Conservation (phyloP, 495 filamentous ascomycete genomes). For the Schizothecium vesticola region DNA sequence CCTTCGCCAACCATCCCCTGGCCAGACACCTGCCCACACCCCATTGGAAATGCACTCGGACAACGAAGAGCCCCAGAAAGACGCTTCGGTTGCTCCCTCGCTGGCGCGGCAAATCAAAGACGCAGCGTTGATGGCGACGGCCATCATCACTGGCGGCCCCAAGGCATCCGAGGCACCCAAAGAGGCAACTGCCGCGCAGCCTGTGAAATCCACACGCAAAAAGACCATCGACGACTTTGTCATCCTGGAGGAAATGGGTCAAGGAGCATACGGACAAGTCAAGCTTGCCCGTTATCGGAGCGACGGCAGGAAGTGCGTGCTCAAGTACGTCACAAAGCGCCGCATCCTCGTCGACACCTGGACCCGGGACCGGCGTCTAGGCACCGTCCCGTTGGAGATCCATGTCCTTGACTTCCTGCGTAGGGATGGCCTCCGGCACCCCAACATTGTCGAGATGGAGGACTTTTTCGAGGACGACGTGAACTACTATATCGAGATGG, state of each 20-base stretch:
- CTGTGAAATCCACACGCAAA: conserved; percentile 43
- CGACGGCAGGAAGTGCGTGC: conserved; percentile 75
- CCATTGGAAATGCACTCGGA: conserved; percentile 50
- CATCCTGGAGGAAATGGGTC: conserved; percentile 96
- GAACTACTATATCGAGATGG: conserved; percentile 99
- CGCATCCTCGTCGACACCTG: conserved; percentile 97
- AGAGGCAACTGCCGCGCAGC: conserved; percentile 31
- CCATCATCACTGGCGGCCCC: conserved; percentile 39
- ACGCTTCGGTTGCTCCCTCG: conserved; percentile 46
- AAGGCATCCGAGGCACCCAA: conserved; percentile 18
- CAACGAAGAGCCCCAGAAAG: conserved; percentile 34
- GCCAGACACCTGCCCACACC: conserved; percentile 54
- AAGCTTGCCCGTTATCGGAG: conserved; percentile 90
- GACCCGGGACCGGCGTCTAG: conserved; percentile 88
- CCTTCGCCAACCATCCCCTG: conserved; percentile 70
- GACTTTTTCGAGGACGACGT: conserved; percentile 97
- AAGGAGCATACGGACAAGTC: conserved; percentile 96
- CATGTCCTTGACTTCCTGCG: conserved; percentile 94
- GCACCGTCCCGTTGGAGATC: conserved; percentile 97
- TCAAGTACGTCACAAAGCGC: conserved; percentile 97
- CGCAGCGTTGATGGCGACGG: conserved; percentile 50
- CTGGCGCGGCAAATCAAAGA: conserved; percentile 73
- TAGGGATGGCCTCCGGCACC: conserved; percentile 77
- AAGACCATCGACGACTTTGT: conserved; percentile 86
- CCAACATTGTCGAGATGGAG: conserved; percentile 97